Conservation (phyloP, 2,329 filamentous ascomycete species). For the Leptodontidium sp. region DNA sequence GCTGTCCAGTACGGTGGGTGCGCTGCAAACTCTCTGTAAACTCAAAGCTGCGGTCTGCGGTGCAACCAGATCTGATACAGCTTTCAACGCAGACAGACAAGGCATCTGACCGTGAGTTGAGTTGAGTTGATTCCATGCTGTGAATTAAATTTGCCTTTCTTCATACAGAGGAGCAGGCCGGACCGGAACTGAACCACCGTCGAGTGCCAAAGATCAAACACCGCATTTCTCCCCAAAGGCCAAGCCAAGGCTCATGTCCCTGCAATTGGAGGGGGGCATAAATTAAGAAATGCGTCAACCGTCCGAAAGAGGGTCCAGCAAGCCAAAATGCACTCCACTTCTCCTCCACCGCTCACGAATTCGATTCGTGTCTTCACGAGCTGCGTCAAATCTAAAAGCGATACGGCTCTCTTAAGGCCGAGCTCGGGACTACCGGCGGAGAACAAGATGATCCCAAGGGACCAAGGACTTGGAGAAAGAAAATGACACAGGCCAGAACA, state of each 20-base stretch:
- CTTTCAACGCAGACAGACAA: neutral
- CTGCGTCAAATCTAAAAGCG: conserved; percentile 3
- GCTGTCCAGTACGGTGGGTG: neutral
- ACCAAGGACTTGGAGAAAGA: neutral
- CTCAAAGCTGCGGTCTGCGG: neutral
- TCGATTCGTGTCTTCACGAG: conserved; percentile 7
- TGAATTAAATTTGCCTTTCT: neutral
- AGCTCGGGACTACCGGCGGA: conserved; percentile 3
- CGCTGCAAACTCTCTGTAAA: neutral
- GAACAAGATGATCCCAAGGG: neutral
- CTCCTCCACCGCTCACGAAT: conserved; percentile 15
- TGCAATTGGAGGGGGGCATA: conserved; percentile 4
- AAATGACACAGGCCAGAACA: neutral
- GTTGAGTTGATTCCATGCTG: neutral
- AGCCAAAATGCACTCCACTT: neutral
- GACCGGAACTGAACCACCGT: neutral
- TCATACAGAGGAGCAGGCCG: neutral
- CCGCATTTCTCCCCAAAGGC: neutral
- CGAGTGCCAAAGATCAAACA: conserved; percentile 11
- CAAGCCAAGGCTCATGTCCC: conserved; percentile 10
- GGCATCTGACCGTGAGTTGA: too few species aligned
- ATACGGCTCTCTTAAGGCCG: conserved; percentile 15
- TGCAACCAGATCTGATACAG: conserved; percentile 9
- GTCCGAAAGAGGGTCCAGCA: neutral
- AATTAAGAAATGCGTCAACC: conserved; percentile 15